Base-by-base conservation (phyloP, 768 basidiomycete genomes). In the Rhodotorula paludigena region DNA sequence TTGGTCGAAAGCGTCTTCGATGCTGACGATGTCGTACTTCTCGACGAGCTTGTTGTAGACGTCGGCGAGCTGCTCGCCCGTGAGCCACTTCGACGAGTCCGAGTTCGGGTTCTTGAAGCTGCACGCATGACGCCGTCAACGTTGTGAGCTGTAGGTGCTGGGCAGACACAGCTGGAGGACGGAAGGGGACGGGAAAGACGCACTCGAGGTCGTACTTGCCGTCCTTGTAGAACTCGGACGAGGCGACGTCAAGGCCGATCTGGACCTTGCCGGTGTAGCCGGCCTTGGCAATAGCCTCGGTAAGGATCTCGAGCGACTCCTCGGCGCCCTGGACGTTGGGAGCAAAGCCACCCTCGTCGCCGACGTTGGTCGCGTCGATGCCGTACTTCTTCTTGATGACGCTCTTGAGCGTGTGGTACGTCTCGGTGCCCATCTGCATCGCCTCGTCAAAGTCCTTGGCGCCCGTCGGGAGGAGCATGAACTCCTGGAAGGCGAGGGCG, bases 401-500 rank as follows among this genome's bases (percentile, higher is more conserved):
- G 84, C 92, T 96, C 85, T 99, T 99, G 78, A 98, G 83, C 42
- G 65, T 64, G 73, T 71, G 70, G 70, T 71, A 74, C 32, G 90
- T 93, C 82, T 99, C 96, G 16, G 93, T 89, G 68, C 96, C 96
- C 68, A 94, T 92, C 82, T 97, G 94, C 87, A 99, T 87, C 64
- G 96, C 92, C 83, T 99, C 93, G 39, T 89, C 86, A 84, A 98
- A 99, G 66, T 84, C 84, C 25, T 83, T 75, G 58, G 96, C 96
- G 59, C 93, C 94, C 68, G 92, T 93, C 69, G 96, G 94, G 71
- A 97, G 84, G 74, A 99, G 84, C 96, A 99, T 98, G 84, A 99
- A 99, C 81, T 99, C 96, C 81, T 99, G 96, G 90, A 98, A 99
- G 45, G 96, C 96, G 71, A 99, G 89, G 81, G 94, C 93, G 85